Evolutionary conservation across 2,329 filamentous ascomycete genomes (phyloP), one percentile per base, ranked within the genome.

Genomic region (Monilinia polystroma): DNA sequence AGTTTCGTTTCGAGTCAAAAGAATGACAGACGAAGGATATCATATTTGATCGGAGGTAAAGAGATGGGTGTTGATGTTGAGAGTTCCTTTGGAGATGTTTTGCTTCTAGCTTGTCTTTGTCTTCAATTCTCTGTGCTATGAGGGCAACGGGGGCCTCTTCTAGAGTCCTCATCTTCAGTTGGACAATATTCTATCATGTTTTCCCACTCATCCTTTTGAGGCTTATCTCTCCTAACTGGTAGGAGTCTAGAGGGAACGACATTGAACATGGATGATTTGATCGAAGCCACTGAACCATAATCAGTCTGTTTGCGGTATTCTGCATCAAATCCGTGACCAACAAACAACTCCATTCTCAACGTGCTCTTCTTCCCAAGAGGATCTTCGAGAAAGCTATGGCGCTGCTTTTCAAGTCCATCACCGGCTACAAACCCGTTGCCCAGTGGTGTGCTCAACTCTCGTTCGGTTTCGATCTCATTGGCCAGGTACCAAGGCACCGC

Each of bases 381-480:
- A 5, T 63, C 32, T 29, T 11, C 41, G 20, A 4, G 4, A 3
- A 49, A 38, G 7, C 14, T 38, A 6, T 3, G 0, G n/a, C 59
- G 59, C 6, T 4, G 2, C n/a, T 12, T 52, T 29, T 20, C 38
- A 32, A 43, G 32, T 4, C 59, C n/a, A 29, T 43, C 49, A 6
- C 47, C 35, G 11, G 32, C 16, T 63, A 7, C 59, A 29, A 20
- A 20, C 1, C 6, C 3, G 11, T 23, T 59, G 16, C 10, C 32
- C 18, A 51, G 20, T 23, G 14, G 29, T 26, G 20, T 38, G 23
- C 29, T 20, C 4, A 3, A 20, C n/a, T 11, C 7, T 4, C 14
- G 16, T 6, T 47, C 41, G 4, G 1, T 2, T 0, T 2, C 0
- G 16, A 20, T 3, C 6, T 60, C 20, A 26, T 12, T 10, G 4